Base-by-base conservation (phyloP, 768 basidiomycete genomes). In the Lactifluus volemus region DNA sequence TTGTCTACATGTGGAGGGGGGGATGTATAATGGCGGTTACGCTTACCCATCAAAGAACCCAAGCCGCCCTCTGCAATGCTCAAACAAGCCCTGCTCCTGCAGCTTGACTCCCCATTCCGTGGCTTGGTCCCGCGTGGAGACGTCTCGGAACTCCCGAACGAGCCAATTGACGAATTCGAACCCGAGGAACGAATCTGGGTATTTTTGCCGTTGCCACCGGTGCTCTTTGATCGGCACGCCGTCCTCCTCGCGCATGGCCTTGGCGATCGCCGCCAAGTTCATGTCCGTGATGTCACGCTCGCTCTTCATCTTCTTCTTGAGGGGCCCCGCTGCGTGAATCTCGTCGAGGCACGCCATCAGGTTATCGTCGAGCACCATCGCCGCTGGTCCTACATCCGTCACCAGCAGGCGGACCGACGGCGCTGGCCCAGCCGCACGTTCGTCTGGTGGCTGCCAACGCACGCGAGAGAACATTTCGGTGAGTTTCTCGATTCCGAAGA, bases 161-260 rank as follows among this genome's bases (percentile, higher is more conserved):
- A 97, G 75, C 95, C 95, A 98, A 1, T 86, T 87, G 25, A 94
- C 89, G 66, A 98, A 84, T 45, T 93, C 91, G 64, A 83, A 85
- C 1, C 95, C 95, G 10, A 85, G 91, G 71, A 98, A 98, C 5
- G 88, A 85, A 64, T 93, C 87, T 3, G 82, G 80, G 68, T 92
- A 91, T 41, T 79, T 80, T 17, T 72, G 76, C 12, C 79, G 77
- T 70, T 94, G 89, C 92, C 93, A 98, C 56, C 83, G 84, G 65
- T 91, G 81, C 61, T 89, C 82, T 67, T 91, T 88, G 73, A 96
- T 91, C 7, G 84, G 82, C 11, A 94, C 79, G 8, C 89, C 91
- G 44, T 87, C 87, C 41, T 91, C 88, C 64, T 89, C 90, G 17
- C 85, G 79, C 89, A 97, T 94, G 14, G 84, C 84, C 68, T 88